Evolutionary conservation across 495 filamentous ascomycete species (phyloP).

Genomic region (Aspergillus campestris): DNA sequence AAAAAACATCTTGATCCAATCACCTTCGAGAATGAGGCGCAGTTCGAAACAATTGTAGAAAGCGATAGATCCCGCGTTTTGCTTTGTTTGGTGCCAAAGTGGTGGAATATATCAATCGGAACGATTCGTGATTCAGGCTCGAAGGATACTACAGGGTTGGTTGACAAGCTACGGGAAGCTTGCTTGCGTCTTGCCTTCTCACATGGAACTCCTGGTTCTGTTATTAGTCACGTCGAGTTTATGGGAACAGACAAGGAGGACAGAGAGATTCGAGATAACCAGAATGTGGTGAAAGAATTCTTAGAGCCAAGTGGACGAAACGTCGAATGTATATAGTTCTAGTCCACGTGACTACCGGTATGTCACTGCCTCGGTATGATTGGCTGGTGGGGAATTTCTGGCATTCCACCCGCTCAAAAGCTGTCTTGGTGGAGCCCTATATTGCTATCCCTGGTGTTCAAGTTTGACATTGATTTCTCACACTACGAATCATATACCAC

Average conservation of each 20-base stretch:
- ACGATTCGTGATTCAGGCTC: neutral
- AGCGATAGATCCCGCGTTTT: neutral
- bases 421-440: neutral
- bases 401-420: too few species aligned
- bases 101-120: neutral
- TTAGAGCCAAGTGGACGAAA: too few species aligned
- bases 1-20: neutral
- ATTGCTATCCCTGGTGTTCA: neutral
- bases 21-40: neutral
- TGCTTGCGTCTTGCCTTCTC: neutral
- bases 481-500: too few species aligned
- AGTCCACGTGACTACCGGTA: neutral
- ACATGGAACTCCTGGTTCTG: neutral
- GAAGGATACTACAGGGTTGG: neutral
- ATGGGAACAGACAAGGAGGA: too few species aligned
- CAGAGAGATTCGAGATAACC: too few species aligned
- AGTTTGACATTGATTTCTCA: neutral
- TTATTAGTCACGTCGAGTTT: neutral
- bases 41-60: neutral
- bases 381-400: neutral
- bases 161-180: slow-evolving; percentile 2
- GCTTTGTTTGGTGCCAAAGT: slow-evolving; percentile 6
- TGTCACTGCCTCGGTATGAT: slow-evolving; percentile 2
- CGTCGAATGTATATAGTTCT: neutral
- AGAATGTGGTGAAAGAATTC: too few species aligned